phyloP scores from a whole-genome alignment of 1,284 basidiomycete genomes.

The Austroboletus novae-zelandiae region DNA sequence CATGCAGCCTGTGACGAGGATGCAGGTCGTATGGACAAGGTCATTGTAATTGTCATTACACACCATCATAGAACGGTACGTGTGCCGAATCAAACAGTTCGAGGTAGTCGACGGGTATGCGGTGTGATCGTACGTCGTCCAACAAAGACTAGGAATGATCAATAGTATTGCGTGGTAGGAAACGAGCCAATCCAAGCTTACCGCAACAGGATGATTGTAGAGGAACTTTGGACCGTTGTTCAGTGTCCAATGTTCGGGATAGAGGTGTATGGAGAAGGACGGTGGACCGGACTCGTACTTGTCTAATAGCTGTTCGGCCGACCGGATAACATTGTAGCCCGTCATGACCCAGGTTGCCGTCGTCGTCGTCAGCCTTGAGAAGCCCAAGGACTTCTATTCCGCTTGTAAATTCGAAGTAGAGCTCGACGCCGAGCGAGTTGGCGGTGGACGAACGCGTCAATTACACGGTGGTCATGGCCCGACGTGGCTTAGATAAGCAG shows the following conservation, averaged over 20 bases:
- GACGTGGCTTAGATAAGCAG: constrained; percentile 19
- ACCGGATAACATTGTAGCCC: constrained; percentile 69
- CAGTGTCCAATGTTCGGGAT: constrained; percentile 74
- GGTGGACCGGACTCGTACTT: constrained; percentile 54
- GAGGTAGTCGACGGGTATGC: constrained; percentile 79
- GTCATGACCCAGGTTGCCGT: constrained; percentile 42
- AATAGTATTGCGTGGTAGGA: constrained; percentile 5
- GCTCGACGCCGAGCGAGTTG: constrained; percentile 1
- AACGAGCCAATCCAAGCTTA: constrained; percentile 31
- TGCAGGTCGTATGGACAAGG: constrained; percentile 1
- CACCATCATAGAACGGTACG: constrained; percentile 79
- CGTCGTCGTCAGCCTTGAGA: constrained; percentile 5
- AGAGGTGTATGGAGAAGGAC: constrained; percentile 72
- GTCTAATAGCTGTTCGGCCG: constrained; percentile 55
- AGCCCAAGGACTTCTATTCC: neutral
- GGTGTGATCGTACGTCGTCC: constrained; percentile 73
- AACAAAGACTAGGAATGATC: constrained; percentile 54
- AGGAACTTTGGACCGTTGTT: constrained; percentile 75
- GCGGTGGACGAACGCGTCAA: constrained; percentile 19
- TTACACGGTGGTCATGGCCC: constrained; percentile 7
- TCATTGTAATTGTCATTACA: constrained; percentile 4
- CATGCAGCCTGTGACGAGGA: constrained; percentile 59
- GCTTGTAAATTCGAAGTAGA: neutral
- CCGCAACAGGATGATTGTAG: constrained; percentile 75
- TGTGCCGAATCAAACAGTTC: constrained; percentile 68